phyloP scores from a whole-genome alignment of 495 filamentous ascomycete species.

The Arthonia radiata region DNA sequence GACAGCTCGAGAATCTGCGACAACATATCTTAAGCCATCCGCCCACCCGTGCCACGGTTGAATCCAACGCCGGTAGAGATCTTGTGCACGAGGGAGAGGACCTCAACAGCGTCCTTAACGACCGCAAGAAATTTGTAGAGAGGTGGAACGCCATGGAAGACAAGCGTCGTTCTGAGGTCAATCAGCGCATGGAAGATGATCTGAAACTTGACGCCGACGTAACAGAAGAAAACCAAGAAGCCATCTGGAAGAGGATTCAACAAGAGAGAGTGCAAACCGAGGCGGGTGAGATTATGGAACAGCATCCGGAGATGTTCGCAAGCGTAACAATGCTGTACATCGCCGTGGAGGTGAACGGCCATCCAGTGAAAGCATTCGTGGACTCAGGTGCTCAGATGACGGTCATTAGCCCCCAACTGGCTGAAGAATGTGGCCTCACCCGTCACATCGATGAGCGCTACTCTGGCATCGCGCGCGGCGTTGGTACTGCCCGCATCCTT shows the following conservation, averaged over 20 bases:
- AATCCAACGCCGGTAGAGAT: too few relatives aligned
- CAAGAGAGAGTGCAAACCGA: slow-evolving; percentile 87
- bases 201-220: slow-evolving; percentile 79
- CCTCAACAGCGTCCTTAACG: slow-evolving; percentile 52
- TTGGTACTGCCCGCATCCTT: slow-evolving; percentile 82
- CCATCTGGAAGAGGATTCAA: slow-evolving; percentile 90
- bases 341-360: slow-evolving; percentile 79
- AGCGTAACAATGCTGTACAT: slow-evolving; percentile 90
- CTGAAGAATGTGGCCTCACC: slow-evolving; percentile 84
- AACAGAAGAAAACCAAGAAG: slow-evolving; percentile 66
- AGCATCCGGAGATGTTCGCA: slow-evolving; percentile 89
- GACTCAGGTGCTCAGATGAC: slow-evolving; percentile 95
- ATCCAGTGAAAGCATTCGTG: slow-evolving; percentile 84
- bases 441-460: slow-evolving; percentile 84
- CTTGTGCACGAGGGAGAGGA: slow-evolving; percentile 41
- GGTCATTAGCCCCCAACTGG: slow-evolving; percentile 91
- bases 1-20: slow-evolving; percentile 48
- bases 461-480: slow-evolving; percentile 71
- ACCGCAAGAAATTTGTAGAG: slow-evolving; percentile 48
- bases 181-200: slow-evolving; percentile 56
- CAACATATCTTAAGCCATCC: slow-evolving; percentile 63
- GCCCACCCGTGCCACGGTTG: too few relatives aligned
- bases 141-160: slow-evolving; percentile 37
- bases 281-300: slow-evolving; percentile 79
- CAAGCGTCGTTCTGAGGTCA: slow-evolving; percentile 38